phyloP scores from a whole-genome alignment of 1,139 yeast species.

The Yamadazyma membranifaciens region DNA sequence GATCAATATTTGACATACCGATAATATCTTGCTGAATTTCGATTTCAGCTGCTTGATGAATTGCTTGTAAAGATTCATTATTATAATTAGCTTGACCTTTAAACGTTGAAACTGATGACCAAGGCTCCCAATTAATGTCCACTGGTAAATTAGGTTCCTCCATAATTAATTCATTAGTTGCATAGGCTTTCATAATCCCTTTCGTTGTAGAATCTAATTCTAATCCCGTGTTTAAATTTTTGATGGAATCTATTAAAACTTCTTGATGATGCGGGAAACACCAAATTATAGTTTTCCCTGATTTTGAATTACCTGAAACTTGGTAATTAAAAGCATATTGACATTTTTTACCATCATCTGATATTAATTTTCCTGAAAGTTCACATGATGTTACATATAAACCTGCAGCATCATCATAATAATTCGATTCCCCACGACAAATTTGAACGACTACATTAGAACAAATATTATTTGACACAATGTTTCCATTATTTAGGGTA shows the following conservation, averaged over 20 bases:
- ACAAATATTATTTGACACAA: slow-evolving; percentile 41
- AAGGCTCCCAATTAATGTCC: slow-evolving; percentile 56
- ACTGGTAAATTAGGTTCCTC: slow-evolving; percentile 47
- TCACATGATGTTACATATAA: slow-evolving; percentile 24
- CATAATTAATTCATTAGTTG: slow-evolving; percentile 50
- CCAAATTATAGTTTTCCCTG: slow-evolving; percentile 40
- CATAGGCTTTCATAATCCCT: slow-evolving; percentile 63
- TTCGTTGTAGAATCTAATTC: slow-evolving; percentile 63
- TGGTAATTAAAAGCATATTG: slow-evolving; percentile 30
- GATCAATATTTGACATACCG: slow-evolving; percentile 60
- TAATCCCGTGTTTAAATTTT: slow-evolving; percentile 31
- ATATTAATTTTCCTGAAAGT: slow-evolving; percentile 23
- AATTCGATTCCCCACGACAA: slow-evolving; percentile 40
- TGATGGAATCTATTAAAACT: slow-evolving; percentile 28
- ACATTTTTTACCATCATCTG: slow-evolving; percentile 22
- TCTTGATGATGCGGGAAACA: slow-evolving; percentile 70
- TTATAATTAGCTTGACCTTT: slow-evolving; percentile 33
- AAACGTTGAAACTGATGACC: slow-evolving; percentile 42
- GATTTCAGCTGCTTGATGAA: slow-evolving; percentile 45
- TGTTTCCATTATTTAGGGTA: slow-evolving; percentile 48
- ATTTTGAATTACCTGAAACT: slow-evolving; percentile 27
- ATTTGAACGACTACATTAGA: slow-evolving; percentile 42
- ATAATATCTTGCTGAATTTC: slow-evolving; percentile 58
- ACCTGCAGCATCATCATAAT: slow-evolving; percentile 56
- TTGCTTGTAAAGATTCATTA: slow-evolving; percentile 31